Evolutionary conservation across 495 filamentous ascomycete species (phyloP), one percentile per base, ranked within the genome.

Genomic region (Penicillium desertorum): DNA sequence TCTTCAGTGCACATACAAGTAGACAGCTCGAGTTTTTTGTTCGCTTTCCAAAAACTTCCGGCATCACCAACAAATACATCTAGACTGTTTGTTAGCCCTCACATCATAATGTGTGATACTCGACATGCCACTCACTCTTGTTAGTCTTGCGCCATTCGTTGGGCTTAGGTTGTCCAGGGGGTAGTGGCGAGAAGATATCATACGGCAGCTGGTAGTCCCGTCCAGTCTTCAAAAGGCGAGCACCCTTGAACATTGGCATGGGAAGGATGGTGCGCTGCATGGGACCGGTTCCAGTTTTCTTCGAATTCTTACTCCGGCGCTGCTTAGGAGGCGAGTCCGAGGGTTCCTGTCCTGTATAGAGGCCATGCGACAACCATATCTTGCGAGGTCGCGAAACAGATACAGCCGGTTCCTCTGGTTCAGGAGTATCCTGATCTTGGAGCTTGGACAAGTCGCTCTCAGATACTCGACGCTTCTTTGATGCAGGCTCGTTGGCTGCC

Each of bases 51-150:
- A 58, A 88, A 78, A 12, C 84, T 81, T n/a, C 79, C 82, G 29
- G 94, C 90, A 62, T 97, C 90, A 25, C 94, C 94, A 54, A 96
- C 84, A 62, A 98, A 96, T 23, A 92, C 88, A 74, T 96, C 91
- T 96, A 62, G 22, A 53, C 16, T 22, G 29, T 51, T 32, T 22
- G 50, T 75, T 61, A 74, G 65, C 22, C 53, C 14, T 27, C 17
- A 36, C 22, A 32, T 47, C 17, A 16, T 23, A 12, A 29, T 27
- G 34, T 12, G n/a, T 7, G 17, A 29, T 23, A 25, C 4, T 44
- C 8, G 14, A 20, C 3, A 17, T 16, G 45, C 2, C 8, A 76
- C 83, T 69, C 80, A 96, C 92, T 98, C 65, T 88, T 93, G 54
- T 91, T 91, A 37, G 90, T 87, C 69, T 90, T 94, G 46, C 84